Evolutionary conservation across 2,329 filamentous ascomycete species (phyloP), one percentile per base, ranked within the genome.

Genomic region (Rhinocladiella mackenziei): DNA sequence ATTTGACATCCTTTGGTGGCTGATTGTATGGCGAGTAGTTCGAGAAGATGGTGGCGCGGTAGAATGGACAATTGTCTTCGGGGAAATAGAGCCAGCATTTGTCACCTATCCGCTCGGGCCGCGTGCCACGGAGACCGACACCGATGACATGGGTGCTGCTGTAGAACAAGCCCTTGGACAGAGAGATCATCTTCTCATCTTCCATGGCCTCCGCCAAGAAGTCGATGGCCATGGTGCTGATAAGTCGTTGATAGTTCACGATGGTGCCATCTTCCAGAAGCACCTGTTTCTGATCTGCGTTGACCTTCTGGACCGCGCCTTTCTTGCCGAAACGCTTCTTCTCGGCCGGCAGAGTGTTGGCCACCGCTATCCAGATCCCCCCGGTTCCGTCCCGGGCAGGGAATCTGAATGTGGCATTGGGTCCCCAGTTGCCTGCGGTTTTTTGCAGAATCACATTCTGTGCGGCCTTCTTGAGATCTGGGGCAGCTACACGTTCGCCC

Each of bases 61-160:
- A 98, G 78, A 98, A 98, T 65, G 89, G 89, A 76, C 89, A 96
- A 78, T 98, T 84, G 69, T 95, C 85, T 70, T 98, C 92, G 53
- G 92, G 92, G 81, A 97, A 98, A 80, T 98, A 98, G 56, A 98
- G 77, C 89, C 92, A 98, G 82, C 92, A 98, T 80, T 97, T 98
- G 76, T 98, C 92, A 56, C 92, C 92, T 59, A 98, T 98, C 64
- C 88, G 85, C 69, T 95, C 89, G 28, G 92, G 92, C 57, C 92
- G 87, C 61, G 77, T 78, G 56, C 92, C 92, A 64, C 92, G 88
- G 62, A 98, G 77, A 71, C 92, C 92, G 54, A 98, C 86, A 69
- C 92, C 92, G 59, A 98, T 85, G 61, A 98, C 91, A 71, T 98
- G 92, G 44, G 92, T 98, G 59, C 86, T 89, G 40, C 89, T 96